Evolutionary conservation across 495 filamentous ascomycete genomes (phyloP).

Genomic region (Neurospora sp.): DNA sequence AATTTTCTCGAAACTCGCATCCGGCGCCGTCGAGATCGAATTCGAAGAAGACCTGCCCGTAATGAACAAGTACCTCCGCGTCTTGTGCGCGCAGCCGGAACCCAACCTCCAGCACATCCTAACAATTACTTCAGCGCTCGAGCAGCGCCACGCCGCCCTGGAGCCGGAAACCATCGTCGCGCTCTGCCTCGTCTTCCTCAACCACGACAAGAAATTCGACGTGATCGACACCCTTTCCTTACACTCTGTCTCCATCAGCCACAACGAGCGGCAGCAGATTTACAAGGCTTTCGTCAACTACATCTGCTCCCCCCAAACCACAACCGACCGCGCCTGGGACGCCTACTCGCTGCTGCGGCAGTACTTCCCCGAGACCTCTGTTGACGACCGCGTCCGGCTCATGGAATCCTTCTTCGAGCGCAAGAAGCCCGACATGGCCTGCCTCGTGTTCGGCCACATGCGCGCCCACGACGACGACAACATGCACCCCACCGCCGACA

Average conservation of each 20-base stretch:
- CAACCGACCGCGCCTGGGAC: constrained; percentile 62
- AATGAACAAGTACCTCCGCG: constrained; percentile 67
- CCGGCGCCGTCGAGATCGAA: constrained; percentile 33
- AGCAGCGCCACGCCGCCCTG: constrained; percentile 56
- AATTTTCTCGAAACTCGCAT: constrained; percentile 49
- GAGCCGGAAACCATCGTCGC: constrained; percentile 62
- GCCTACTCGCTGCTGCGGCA: constrained; percentile 66
- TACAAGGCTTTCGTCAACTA: constrained; percentile 54
- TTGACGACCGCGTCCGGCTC: constrained; percentile 51
- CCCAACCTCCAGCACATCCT: constrained; percentile 57
- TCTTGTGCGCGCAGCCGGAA: constrained; percentile 47
- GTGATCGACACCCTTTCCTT: constrained; percentile 68
- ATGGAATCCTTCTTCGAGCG: constrained; percentile 81
- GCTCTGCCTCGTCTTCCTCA: constrained; percentile 60
- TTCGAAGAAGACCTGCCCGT: constrained; percentile 49
- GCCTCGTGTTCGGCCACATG: constrained; percentile 84
- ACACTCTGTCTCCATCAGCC: constrained; percentile 51
- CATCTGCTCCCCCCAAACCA: constrained; percentile 46
- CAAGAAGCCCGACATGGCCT: constrained; percentile 68
- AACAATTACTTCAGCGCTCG: constrained; percentile 63
- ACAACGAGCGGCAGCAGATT: constrained; percentile 53
- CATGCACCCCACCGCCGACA: constrained; percentile 55
- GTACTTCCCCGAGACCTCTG: constrained; percentile 65
- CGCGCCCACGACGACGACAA: constrained; percentile 47
- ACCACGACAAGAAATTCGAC: constrained; percentile 61